These are phyloP conservation scores for Pythium vanterpoolii DNA, from an alignment of 352 stramenopile genomes.

Conservation along the genomic window DNA sequence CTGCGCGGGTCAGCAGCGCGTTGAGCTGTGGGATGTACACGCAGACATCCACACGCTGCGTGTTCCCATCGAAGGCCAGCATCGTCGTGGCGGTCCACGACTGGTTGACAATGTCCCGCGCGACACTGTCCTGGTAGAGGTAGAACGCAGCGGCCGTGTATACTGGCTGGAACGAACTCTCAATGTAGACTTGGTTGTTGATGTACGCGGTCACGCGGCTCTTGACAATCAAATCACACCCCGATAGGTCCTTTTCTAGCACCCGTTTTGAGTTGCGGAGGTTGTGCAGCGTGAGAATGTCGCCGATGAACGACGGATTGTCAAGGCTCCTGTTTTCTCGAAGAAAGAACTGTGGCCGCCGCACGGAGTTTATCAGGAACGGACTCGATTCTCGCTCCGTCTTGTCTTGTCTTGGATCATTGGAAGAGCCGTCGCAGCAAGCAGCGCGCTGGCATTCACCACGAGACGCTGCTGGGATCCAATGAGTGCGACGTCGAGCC, in stretches of 20 bases:
- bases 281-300: neutral
- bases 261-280: neutral
- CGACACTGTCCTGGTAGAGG: neutral
- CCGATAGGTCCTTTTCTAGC: neutral
- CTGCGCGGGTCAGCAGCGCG: neutral
- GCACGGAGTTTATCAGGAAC: neutral
- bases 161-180: neutral
- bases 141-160: neutral
- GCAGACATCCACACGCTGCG: neutral
- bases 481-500: neutral
- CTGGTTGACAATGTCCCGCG: neutral
- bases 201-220: neutral
- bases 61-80: neutral
- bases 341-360: neutral
- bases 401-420: neutral
- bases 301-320: neutral
- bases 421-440: neutral
- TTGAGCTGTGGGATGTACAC: constrained; percentile 2
- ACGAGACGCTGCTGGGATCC: neutral
- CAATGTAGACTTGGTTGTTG: constrained; percentile 3
- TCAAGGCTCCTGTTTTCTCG: neutral
- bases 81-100: neutral
- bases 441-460: neutral
- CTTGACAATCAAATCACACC: neutral
- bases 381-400: neutral